phyloP scores from a whole-genome alignment of 2,329 filamentous ascomycete species.

The Pseudophaeomoniella oleicola region DNA sequence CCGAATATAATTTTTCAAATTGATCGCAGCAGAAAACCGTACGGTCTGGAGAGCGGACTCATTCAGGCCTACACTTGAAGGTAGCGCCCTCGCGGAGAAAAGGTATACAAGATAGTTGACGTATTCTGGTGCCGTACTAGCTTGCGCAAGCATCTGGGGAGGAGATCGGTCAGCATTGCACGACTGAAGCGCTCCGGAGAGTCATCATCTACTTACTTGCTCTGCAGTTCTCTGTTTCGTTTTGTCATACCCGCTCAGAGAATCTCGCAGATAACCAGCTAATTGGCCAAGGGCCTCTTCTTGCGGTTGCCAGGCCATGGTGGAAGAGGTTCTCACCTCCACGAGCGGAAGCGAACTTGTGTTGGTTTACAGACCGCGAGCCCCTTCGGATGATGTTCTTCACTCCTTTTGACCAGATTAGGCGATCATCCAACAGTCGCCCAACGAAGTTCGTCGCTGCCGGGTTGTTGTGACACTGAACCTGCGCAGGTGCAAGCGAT shows the following conservation, averaged over 20 bases:
- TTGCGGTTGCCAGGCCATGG: constrained; percentile 87
- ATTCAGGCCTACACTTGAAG: constrained; percentile 42
- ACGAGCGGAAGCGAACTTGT: too few species aligned
- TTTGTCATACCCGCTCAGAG: constrained; percentile 70
- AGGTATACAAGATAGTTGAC: constrained; percentile 95
- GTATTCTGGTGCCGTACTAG: constrained; percentile 77
- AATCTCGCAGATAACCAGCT: constrained; percentile 78
- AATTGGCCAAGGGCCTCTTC: constrained; percentile 80
- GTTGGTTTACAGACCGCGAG: too few species aligned
- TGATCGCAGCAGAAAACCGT: constrained; percentile 75
- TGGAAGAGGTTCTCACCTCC: too few species aligned
- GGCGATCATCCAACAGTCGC: too few species aligned
- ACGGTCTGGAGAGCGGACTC: constrained; percentile 55
- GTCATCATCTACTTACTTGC: constrained; percentile 55
- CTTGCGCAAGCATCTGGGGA: constrained; percentile 76
- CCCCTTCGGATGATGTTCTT: too few species aligned
- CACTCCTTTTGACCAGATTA: too few species aligned
- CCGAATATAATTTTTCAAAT: constrained; percentile 89
- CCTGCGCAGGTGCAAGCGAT: too few species aligned
- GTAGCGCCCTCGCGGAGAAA: constrained; percentile 54
- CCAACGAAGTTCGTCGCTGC: too few species aligned
- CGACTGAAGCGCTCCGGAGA: too few species aligned
- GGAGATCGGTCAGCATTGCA: not conserved
- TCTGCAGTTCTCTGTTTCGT: constrained; percentile 79
- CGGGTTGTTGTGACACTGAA: too few species aligned